A percentile compares a stretch with the other conserved stretches of the same genome.
phyloP scores from a whole-genome alignment of 345 rosid genomes.

The Gossypium ekmanianum region DNA sequence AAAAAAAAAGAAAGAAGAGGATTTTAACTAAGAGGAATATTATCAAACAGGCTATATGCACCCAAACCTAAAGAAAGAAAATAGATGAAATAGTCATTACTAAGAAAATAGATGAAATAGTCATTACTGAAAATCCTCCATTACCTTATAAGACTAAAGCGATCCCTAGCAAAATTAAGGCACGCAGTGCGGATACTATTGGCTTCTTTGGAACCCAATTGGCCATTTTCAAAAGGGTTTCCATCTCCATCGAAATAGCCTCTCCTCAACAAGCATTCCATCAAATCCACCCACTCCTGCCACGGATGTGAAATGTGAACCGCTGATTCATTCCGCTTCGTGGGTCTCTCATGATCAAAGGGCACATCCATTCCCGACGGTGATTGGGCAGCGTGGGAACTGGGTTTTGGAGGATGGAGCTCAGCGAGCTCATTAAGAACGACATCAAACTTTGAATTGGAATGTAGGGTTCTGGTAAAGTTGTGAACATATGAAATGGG shows the following conservation, averaged over 20 bases:
- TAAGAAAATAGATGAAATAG: background rate
- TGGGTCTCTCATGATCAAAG: background rate
- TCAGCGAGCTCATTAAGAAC: constrained; percentile 23
- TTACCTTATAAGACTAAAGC: constrained; percentile 61
- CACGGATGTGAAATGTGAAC: constrained; percentile 60
- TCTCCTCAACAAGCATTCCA: constrained; percentile 50
- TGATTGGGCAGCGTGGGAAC: constrained; percentile 14
- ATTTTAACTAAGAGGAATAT: background rate
- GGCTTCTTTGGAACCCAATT: constrained; percentile 45
- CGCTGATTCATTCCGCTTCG: constrained; percentile 13
- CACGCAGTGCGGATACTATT: constrained; percentile 71
- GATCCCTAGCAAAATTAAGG: constrained; percentile 76
- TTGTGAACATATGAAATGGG: constrained; percentile 30
- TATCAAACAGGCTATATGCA: constrained; percentile 34
- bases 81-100: too few relatives aligned
- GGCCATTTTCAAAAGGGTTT: constrained; percentile 36
- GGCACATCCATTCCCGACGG: background rate
- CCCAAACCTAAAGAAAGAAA: background rate
- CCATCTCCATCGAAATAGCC: constrained; percentile 51
- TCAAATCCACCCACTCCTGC: constrained; percentile 78
- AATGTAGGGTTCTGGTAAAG: constrained; percentile 20
- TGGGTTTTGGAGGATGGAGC: constrained; percentile 27
- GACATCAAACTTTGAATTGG: constrained; percentile 22
- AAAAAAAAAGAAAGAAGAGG: too few relatives aligned
- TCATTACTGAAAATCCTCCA: background rate